These are phyloP conservation scores for Urochloa ruziziensis DNA, from an alignment of 176 grass and related monocot species.

Conservation along the genomic window DNA sequence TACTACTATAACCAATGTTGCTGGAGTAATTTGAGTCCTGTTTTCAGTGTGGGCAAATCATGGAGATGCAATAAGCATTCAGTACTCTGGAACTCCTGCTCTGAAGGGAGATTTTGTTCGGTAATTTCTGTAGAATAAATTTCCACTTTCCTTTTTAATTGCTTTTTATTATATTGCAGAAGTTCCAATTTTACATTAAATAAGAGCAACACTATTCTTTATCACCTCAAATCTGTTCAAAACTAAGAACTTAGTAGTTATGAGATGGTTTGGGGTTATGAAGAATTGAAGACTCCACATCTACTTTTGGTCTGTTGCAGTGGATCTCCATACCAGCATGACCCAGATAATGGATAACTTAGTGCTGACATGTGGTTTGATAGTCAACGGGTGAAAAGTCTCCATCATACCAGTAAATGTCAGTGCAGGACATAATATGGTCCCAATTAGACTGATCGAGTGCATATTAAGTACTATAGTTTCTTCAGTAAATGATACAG, in stretches of 20 bases:
- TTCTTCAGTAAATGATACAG: neutral
- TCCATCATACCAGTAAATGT: neutral
- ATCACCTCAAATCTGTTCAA: constrained; percentile 11
- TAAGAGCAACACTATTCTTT: too few species aligned
- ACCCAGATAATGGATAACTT: neutral
- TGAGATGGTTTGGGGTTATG: neutral
- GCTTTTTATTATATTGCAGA: constrained; percentile 8
- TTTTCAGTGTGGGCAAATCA: constrained; percentile 96
- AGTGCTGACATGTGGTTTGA: constrained; percentile 6
- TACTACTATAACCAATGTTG: constrained; percentile 21
- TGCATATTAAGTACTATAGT: neutral
- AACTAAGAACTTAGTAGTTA: neutral
- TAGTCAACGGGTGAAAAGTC: neutral
- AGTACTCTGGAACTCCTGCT: constrained; percentile 97
- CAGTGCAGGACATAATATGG: constrained; percentile 4
- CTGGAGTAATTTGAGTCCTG: constrained; percentile 19
- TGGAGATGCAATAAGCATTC: constrained; percentile 98
- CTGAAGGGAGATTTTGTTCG: constrained; percentile 97
- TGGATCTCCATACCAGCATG: neutral
- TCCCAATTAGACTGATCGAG: neutral
- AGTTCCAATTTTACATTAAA: constrained; percentile 13
- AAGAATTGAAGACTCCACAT: neutral
- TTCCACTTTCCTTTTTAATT: neutral
- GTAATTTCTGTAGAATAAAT: constrained; percentile 46
- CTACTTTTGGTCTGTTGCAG: neutral